Percentiles rank a stretch among this genome's conserved stretches.
Conservation (phyloP, 352 stramenopile species). For the Pythium coloratum region DNA sequence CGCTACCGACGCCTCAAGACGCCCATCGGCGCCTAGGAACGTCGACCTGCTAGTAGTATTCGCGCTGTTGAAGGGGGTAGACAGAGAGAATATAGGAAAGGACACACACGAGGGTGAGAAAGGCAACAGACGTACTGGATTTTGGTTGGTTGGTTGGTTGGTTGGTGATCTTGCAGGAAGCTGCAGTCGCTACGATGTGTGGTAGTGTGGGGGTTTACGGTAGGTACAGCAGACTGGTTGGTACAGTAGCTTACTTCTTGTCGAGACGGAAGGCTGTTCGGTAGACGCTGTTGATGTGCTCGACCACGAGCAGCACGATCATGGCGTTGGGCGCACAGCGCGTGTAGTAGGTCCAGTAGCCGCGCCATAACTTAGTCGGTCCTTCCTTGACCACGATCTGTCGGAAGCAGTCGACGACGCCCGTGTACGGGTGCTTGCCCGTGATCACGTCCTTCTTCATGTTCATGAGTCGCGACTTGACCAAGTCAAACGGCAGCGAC, state of each 20-base stretch:
- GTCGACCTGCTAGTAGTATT: background rate
- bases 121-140: background rate
- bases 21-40: background rate
- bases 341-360: constrained; percentile 98
- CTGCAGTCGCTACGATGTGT: no score
- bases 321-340: constrained; percentile 99
- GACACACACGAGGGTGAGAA: background rate
- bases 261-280: constrained; percentile 58
- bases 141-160: no score
- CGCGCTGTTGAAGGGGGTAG: background rate
- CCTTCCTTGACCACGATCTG: constrained; percentile 97
- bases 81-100: background rate
- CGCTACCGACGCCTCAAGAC: background rate
- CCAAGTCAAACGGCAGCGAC: constrained; percentile 98
- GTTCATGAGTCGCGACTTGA: constrained; percentile 99
- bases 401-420: constrained; percentile 94
- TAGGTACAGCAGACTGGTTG: background rate
- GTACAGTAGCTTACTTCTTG: constrained; percentile 22
- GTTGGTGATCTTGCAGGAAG: no score
- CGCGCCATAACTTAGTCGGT: constrained; percentile 94
- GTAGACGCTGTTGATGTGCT: constrained; percentile 92
- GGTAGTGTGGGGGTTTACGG: no score
- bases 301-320: constrained; percentile 98
- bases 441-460: constrained; percentile 92
- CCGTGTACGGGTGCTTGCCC: constrained; percentile 93